Evolutionary conservation across 352 stramenopile genomes (phyloP).

Genomic region (Phytophthora palmivora): DNA sequence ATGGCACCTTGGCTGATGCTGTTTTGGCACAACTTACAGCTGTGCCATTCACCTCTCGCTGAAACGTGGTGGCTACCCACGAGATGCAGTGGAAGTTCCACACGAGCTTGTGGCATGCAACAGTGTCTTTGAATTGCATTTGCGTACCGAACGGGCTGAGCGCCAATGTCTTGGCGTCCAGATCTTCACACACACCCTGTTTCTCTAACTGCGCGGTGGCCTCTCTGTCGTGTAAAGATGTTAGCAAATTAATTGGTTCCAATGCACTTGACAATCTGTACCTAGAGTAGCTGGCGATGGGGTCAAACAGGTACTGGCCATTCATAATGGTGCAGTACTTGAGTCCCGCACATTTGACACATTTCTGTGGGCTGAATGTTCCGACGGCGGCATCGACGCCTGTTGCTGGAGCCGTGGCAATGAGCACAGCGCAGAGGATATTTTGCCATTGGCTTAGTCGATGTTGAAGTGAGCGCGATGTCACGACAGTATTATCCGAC

Average conservation of each 20-base stretch:
- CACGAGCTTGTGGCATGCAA: conserved; percentile 59
- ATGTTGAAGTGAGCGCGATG: conserved; percentile 17
- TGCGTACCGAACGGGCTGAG: conserved; percentile 62
- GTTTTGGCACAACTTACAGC: conserved; percentile 44
- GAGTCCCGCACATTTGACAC: conserved; percentile 56
- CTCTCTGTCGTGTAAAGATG: conserved; percentile 37
- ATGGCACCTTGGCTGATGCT: conserved; percentile 26
- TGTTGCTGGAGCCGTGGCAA: conserved; percentile 5
- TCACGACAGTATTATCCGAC: not conserved
- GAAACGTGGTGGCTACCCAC: conserved; percentile 61
- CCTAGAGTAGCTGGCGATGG: conserved; percentile 70
- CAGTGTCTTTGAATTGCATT: conserved; percentile 78
- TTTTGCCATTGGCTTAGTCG: conserved; percentile 12
- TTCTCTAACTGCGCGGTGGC: conserved; percentile 66
- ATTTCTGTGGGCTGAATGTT: conserved; percentile 47
- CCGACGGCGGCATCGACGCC: conserved; percentile 34
- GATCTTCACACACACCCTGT: conserved; percentile 76
- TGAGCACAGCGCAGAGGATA: conserved; percentile 8
- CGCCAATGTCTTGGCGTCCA: conserved; percentile 66
- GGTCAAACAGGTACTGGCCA: conserved; percentile 71
- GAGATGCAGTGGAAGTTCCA: conserved; percentile 84
- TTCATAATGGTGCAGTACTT: conserved; percentile 76
- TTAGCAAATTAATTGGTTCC: not conserved
- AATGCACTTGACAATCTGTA: conserved; percentile 14
- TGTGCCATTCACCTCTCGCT: conserved; percentile 44